Evolutionary conservation across 345 rosid species (phyloP).

Genomic region (Syzygium aromaticum): DNA sequence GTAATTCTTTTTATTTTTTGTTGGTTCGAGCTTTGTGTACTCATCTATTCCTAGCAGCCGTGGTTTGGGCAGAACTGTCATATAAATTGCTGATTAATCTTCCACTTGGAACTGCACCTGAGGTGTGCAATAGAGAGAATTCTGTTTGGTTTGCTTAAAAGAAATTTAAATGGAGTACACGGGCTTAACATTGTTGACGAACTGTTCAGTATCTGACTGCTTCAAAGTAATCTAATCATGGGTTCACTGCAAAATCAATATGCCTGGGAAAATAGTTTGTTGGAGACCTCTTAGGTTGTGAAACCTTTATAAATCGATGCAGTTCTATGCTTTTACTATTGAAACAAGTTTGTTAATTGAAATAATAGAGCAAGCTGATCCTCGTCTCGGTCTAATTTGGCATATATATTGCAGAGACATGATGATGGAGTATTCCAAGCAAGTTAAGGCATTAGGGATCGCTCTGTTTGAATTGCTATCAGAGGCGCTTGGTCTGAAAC

Average conservation of each 20-base stretch:
- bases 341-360: not conserved
- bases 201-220: not conserved
- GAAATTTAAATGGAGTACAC: not conserved
- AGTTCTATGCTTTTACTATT: not conserved
- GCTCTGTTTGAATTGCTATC: conserved; percentile 40
- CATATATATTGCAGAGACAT: conserved; percentile 10
- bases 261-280: not conserved
- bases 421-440: conserved; percentile 28
- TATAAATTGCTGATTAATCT: not conserved
- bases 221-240: not conserved
- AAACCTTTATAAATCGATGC: not conserved
- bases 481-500: conserved; percentile 46
- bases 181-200: not conserved
- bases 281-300: not conserved
- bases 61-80: not conserved
- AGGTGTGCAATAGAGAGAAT: not conserved
- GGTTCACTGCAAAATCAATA: not conserved
- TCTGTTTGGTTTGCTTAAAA: not conserved
- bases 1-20: not conserved
- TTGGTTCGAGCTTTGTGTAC: not conserved
- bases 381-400: not conserved
- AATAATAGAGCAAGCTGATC: not conserved
- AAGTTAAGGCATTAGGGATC: conserved; percentile 20
- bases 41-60: not conserved
- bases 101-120: not conserved